These are phyloP conservation scores for Claviceps purpurea DNA, from an alignment of 2,329 filamentous ascomycete genomes.

Conservation along the genomic window DNA sequence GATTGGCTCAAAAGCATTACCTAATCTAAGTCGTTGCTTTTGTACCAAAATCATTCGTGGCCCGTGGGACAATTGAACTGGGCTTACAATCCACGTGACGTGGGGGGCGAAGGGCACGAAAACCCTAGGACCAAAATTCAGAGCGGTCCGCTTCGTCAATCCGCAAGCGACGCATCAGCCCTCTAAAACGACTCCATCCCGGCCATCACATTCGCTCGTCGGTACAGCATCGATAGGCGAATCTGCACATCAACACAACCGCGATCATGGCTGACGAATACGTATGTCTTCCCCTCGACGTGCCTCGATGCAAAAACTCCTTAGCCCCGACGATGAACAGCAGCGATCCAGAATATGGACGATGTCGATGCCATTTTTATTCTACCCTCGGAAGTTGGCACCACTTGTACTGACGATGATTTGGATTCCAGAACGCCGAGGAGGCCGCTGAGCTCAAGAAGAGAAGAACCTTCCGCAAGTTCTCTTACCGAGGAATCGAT, in stretches of 20 bases:
- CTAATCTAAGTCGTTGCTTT: neutral
- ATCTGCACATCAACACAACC: conserved; percentile 29
- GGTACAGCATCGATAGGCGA: conserved; percentile 31
- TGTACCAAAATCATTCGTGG: neutral
- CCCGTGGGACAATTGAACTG: neutral
- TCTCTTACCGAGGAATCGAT: conserved; percentile 98
- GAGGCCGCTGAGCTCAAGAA: conserved; percentile 99
- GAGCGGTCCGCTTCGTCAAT: conserved; percentile 16
- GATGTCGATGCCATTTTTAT: neutral
- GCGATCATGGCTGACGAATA: conserved; percentile 82
- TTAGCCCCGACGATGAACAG: conserved; percentile 13
- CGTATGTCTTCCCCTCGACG: conserved; percentile 43
- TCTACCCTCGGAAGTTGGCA: neutral
- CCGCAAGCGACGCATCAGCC: conserved; percentile 16
- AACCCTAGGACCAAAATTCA: conserved; percentile 27
- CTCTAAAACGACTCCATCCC: conserved; percentile 22
- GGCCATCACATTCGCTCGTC: conserved; percentile 28
- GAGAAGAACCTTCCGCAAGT: conserved; percentile 99
- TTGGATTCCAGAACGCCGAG: conserved; percentile 65
- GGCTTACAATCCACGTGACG: conserved; percentile 15
- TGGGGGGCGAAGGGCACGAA: conserved; percentile 24
- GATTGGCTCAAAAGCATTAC: too few relatives aligned
- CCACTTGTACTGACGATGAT: conserved; percentile 15
- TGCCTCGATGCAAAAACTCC: conserved; percentile 11
- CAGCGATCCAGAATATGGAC: neutral